phyloP scores from a whole-genome alignment of 768 basidiomycete genomes.

The Boletus tomentosulus region DNA sequence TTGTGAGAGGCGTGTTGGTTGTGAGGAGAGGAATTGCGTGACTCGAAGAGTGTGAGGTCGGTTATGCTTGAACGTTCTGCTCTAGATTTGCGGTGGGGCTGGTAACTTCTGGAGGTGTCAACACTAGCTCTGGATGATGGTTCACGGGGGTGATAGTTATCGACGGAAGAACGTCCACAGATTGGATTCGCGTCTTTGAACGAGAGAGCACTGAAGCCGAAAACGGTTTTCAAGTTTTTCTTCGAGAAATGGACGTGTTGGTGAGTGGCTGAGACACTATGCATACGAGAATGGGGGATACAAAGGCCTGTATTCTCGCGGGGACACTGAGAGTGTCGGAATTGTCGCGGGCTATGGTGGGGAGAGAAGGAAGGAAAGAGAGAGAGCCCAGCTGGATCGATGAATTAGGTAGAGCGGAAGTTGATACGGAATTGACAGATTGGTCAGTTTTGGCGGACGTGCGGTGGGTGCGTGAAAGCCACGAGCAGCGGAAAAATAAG shows the following conservation, averaged over 20 bases:
- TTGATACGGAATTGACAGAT: slow-evolving; percentile 26
- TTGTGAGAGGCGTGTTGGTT: slow-evolving; percentile 30
- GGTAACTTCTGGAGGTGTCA: slow-evolving; percentile 40
- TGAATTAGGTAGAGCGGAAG: slow-evolving; percentile 31
- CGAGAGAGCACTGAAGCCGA: slow-evolving; percentile 39
- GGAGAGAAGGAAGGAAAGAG: slow-evolving; percentile 19
- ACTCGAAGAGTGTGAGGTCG: slow-evolving; percentile 41
- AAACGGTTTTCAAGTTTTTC: slow-evolving; percentile 47
- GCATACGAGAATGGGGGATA: slow-evolving; percentile 36
- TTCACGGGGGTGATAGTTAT: slow-evolving; percentile 25
- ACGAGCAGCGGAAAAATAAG: slow-evolving; percentile 32
- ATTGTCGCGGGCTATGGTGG: slow-evolving; percentile 26
- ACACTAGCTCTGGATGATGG: slow-evolving; percentile 39
- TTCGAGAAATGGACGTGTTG: slow-evolving; percentile 34
- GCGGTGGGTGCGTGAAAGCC: slow-evolving; percentile 34
- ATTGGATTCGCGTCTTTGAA: slow-evolving; percentile 34
- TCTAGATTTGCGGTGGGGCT: slow-evolving; percentile 33
- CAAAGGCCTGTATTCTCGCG: slow-evolving; percentile 24
- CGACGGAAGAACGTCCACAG: slow-evolving; percentile 27
- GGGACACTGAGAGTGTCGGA: slow-evolving; percentile 23
- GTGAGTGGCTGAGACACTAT: slow-evolving; percentile 37
- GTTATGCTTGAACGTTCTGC: slow-evolving; percentile 36
- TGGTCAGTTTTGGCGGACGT: slow-evolving; percentile 28
- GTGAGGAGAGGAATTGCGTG: slow-evolving; percentile 30
- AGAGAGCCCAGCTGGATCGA: slow-evolving; percentile 25